A percentile compares a stretch with the other conserved stretches of the same genome.
Evolutionary conservation across 768 basidiomycete genomes (phyloP).

Genomic region (Nevesoporus exiguus): DNA sequence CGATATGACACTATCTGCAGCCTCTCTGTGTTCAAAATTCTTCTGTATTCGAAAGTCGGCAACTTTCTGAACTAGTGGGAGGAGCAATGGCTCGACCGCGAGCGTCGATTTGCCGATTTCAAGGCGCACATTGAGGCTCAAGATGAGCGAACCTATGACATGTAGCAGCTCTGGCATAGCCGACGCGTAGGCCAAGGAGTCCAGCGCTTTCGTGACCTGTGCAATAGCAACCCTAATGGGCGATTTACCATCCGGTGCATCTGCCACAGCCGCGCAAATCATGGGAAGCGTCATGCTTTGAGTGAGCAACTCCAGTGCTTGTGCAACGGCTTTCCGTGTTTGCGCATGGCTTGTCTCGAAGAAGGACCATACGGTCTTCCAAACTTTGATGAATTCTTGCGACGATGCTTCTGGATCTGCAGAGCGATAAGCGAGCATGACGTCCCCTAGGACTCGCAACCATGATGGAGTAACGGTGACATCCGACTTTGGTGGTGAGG

Average conservation of each 20-base stretch:
- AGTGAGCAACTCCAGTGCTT: constrained; percentile 59
- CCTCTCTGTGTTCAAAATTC: constrained; percentile 88
- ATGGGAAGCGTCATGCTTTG: constrained; percentile 69
- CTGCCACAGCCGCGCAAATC: constrained; percentile 49
- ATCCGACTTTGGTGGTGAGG: constrained; percentile 70
- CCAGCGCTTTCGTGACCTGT: constrained; percentile 64
- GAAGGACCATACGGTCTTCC: constrained; percentile 75
- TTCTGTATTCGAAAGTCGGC: constrained; percentile 74
- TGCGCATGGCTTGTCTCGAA: constrained; percentile 64
- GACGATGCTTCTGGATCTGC: constrained; percentile 49
- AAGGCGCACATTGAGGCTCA: constrained; percentile 52
- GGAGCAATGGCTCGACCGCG: constrained; percentile 66
- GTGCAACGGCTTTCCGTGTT: constrained; percentile 60
- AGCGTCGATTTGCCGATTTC: constrained; percentile 41
- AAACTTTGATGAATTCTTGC: constrained; percentile 56
- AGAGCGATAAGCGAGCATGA: constrained; percentile 61
- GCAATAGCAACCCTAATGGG: constrained; percentile 60
- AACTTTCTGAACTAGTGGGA: constrained; percentile 66
- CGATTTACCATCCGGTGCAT: constrained; percentile 45
- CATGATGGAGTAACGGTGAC: constrained; percentile 67
- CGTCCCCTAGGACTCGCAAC: constrained; percentile 71
- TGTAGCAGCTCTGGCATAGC: constrained; percentile 79
- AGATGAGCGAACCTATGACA: constrained; percentile 67
- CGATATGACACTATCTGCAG: constrained; percentile 73
- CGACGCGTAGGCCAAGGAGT: constrained; percentile 67